Percentiles rank a stretch among this genome's conserved stretches.
phyloP scores from a whole-genome alignment of 257 asterid species.

The Primulina tabacum region DNA sequence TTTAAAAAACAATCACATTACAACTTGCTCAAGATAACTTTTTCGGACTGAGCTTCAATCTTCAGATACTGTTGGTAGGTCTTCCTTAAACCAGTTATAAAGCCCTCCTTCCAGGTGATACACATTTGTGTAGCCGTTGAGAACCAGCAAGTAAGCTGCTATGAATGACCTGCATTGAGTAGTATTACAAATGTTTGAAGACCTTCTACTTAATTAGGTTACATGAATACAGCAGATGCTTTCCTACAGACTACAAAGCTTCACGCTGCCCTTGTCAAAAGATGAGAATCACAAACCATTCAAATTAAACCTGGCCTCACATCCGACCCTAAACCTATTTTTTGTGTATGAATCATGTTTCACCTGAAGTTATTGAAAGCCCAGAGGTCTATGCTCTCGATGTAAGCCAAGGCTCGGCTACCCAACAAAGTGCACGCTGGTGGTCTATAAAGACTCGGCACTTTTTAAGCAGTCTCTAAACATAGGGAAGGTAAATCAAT shows the following conservation, averaged over 20 bases:
- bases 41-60: slow-evolving; percentile 39
- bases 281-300: too few relatives aligned
- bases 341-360: too few relatives aligned
- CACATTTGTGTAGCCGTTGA: slow-evolving; percentile 76
- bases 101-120: slow-evolving; percentile 89
- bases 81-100: slow-evolving; percentile 72
- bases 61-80: slow-evolving; percentile 65
- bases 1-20: neutral
- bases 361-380: too few relatives aligned
- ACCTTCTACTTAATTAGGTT: neutral
- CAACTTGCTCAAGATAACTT: slow-evolving; percentile 13
- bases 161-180: slow-evolving; percentile 75
- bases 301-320: too few relatives aligned
- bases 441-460: too few relatives aligned
- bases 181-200: neutral
- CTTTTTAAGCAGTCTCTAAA: too few relatives aligned
- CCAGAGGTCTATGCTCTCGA: too few relatives aligned
- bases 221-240: neutral
- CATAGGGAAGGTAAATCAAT: too few relatives aligned
- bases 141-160: slow-evolving; percentile 92
- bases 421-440: too few relatives aligned
- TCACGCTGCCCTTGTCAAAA: too few relatives aligned
- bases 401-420: too few relatives aligned
- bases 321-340: too few relatives aligned
- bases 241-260: neutral